These are phyloP conservation scores for Selaginella moellendorffii DNA, from an alignment of 75 land plant genomes.

Conservation along the genomic window DNA sequence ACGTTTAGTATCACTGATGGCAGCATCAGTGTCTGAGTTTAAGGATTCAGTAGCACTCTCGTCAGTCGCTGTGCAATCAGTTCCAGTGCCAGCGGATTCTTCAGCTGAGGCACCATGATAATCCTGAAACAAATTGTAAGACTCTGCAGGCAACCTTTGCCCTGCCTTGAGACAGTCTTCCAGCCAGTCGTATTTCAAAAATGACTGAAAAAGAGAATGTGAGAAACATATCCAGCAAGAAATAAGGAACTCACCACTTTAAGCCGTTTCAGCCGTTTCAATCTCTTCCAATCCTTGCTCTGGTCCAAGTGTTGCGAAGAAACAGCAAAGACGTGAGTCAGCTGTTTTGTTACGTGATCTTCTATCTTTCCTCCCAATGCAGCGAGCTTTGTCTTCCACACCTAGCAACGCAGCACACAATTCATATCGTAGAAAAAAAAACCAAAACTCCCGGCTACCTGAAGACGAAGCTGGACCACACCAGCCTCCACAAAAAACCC, in stretches of 20 bases:
- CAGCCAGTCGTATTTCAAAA: conserved; percentile 61
- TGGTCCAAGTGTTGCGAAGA: conserved; percentile 20
- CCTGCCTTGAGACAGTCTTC: conserved; percentile 70
- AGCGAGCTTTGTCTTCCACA: conserved; percentile 67
- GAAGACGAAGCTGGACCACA: conserved; percentile 45
- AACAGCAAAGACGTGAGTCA: conserved; percentile 58
- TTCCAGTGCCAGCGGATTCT: conserved; percentile 4
- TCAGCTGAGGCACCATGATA: conserved; percentile 1
- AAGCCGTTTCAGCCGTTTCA: conserved; percentile 14
- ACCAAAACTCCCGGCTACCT: too few species aligned
- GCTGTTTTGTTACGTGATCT: conserved; percentile 35
- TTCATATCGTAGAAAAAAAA: too few species aligned
- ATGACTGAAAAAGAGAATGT: conserved; percentile 32
- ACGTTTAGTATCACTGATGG: conserved; percentile 2
- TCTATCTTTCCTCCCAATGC: conserved; percentile 60
- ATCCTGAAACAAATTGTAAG: conserved; percentile 30
- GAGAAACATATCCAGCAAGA: background rate
- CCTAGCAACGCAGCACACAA: too few species aligned
- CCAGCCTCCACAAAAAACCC: conserved; percentile 47
- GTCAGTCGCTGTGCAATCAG: conserved; percentile 1
- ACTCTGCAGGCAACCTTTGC: conserved; percentile 32
- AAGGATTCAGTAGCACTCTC: too few species aligned
- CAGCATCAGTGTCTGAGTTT: background rate
- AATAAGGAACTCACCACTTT: conserved; percentile 31
- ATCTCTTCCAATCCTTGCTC: conserved; percentile 14